Conservation (phyloP, 2,329 filamentous ascomycete genomes). For the Diaporthe sp. region DNA sequence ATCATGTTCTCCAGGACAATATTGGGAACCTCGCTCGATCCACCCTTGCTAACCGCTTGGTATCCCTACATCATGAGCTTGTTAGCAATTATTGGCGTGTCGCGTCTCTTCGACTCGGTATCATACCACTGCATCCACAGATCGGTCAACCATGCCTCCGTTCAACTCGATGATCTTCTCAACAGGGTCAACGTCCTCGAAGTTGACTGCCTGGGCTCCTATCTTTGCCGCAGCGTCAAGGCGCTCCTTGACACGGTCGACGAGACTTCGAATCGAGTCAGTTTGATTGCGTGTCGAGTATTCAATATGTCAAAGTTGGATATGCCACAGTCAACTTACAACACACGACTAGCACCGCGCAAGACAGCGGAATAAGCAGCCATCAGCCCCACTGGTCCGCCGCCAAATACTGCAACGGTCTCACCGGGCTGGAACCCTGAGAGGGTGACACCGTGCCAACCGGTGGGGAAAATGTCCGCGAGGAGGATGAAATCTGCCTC, state of each 20-base stretch:
- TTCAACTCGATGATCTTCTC: slow-evolving; percentile 70
- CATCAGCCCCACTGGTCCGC: slow-evolving; percentile 73
- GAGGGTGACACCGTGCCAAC: slow-evolving; percentile 67
- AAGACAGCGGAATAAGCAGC: slow-evolving; percentile 72
- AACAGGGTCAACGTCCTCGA: slow-evolving; percentile 67
- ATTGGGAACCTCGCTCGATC: slow-evolving; percentile 69
- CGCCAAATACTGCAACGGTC: slow-evolving; percentile 72
- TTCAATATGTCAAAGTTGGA: fast-evolving
- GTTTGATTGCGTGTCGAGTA: background rate
- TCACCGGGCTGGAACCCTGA: slow-evolving; percentile 71
- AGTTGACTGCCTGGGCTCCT: slow-evolving; percentile 69
- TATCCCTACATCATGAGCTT: slow-evolving; percentile 54
- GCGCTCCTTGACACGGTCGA: slow-evolving; percentile 71
- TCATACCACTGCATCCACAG: slow-evolving; percentile 67
- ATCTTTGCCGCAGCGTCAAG: slow-evolving; percentile 70
- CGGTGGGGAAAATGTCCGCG: slow-evolving; percentile 38
- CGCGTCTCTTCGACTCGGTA: background rate
- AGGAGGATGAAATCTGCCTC: slow-evolving; percentile 66
- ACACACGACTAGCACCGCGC: slow-evolving; percentile 70
- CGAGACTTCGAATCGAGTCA: slow-evolving; percentile 48
- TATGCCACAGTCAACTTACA: slow-evolving; percentile 32
- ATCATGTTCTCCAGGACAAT: slow-evolving; percentile 74
- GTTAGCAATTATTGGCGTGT: background rate
- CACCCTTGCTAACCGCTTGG: slow-evolving; percentile 66
- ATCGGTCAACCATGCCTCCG: slow-evolving; percentile 70